Conservation (phyloP, 495 filamentous ascomycete species). For the Emericellopsis terricola region DNA sequence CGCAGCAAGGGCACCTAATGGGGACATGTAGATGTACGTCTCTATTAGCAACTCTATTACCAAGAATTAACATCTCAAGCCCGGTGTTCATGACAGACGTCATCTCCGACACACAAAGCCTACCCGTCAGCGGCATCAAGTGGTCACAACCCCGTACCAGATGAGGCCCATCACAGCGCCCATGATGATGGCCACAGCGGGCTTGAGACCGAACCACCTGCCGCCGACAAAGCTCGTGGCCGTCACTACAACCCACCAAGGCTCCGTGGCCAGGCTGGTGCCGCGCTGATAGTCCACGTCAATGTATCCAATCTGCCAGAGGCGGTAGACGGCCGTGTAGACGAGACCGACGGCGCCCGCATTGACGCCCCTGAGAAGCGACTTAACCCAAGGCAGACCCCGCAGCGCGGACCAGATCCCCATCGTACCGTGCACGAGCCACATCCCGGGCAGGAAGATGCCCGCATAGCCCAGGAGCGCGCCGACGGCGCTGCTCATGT, state of each 20-base stretch:
- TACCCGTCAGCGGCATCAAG: too few relatives aligned
- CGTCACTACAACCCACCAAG: conserved; percentile 58
- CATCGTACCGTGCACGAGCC: conserved; percentile 47
- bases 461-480: conserved; percentile 48
- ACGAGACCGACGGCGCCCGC: conserved; percentile 63
- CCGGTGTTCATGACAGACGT: too few relatives aligned
- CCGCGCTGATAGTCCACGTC: conserved; percentile 33
- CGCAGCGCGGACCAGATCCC: conserved; percentile 49
- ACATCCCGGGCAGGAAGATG: conserved; percentile 57
- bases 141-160: conserved; percentile 39
- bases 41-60: too few relatives aligned
- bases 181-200: conserved; percentile 43
- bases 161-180: conserved; percentile 45
- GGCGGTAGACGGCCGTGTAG: conserved; percentile 67
- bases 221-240: conserved; percentile 43
- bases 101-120: too few relatives aligned
- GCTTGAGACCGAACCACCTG: conserved; percentile 39
- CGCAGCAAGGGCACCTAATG: too few relatives aligned
- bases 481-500: conserved; percentile 12
- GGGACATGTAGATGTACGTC: too few relatives aligned
- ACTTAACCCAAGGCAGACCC: conserved; percentile 31
- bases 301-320: conserved; percentile 65
- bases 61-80: too few relatives aligned
- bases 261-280: conserved; percentile 40
- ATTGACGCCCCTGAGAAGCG: conserved; percentile 49